Evolutionary conservation across 106 monocot genomes (phyloP).

Genomic region (Allium fistulosum): DNA sequence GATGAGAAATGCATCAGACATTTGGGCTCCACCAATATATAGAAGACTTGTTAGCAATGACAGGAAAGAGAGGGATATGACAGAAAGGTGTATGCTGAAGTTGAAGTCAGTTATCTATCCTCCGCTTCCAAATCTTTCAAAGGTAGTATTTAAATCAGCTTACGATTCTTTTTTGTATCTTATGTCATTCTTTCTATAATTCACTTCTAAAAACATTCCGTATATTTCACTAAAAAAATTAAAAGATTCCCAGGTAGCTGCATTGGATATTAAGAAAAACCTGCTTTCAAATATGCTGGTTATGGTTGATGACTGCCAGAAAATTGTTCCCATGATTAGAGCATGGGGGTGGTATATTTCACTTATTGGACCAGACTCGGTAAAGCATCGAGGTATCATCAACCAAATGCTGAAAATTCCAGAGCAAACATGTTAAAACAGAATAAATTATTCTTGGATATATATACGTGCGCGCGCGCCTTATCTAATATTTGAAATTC

Average conservation of each 20-base stretch:
- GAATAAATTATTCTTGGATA: too few species aligned
- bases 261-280: slow-evolving; percentile 31
- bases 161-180: neutral
- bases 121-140: slow-evolving; percentile 27
- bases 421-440: slow-evolving; percentile 41
- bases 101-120: slow-evolving; percentile 23
- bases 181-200: neutral
- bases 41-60: slow-evolving; percentile 47
- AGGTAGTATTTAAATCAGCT: slow-evolving; percentile 15
- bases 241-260: slow-evolving; percentile 10
- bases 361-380: slow-evolving; percentile 28
- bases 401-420: slow-evolving; percentile 58
- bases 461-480: too few species aligned
- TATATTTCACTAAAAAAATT: too few species aligned
- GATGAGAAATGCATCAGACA: slow-evolving; percentile 28
- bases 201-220: too few species aligned
- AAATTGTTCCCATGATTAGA: slow-evolving; percentile 34
- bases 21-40: slow-evolving; percentile 49
- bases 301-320: slow-evolving; percentile 17
- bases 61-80: slow-evolving; percentile 39
- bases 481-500: too few species aligned
- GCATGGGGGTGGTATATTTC: slow-evolving; percentile 66
- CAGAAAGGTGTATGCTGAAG: slow-evolving; percentile 44
- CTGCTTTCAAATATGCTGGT: slow-evolving; percentile 31
- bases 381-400: slow-evolving; percentile 26